A percentile compares a stretch with the other conserved stretches of the same genome.
These are phyloP conservation scores for Coprinopsis cinerea DNA, from an alignment of 768 basidiomycete genomes.

Conservation along the genomic window DNA sequence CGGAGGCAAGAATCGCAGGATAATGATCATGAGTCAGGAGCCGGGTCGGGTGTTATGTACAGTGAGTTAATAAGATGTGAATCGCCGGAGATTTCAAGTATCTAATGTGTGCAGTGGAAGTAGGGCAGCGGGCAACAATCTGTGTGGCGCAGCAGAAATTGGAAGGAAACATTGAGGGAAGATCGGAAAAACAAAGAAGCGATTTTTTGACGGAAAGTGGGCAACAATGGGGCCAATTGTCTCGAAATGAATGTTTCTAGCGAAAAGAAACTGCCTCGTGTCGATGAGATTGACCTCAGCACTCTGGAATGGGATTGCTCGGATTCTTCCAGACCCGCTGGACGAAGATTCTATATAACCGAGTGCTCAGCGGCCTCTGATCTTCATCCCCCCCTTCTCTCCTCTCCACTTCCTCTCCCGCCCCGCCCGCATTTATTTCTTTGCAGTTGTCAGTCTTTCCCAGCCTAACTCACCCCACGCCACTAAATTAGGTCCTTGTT, in stretches of 20 bases:
- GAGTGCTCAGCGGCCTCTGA: conserved; percentile 14
- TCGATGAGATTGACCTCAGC: conserved; percentile 6
- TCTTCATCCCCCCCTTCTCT: conserved; percentile 22
- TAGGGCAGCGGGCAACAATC: conserved; percentile 12
- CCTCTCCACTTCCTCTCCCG: conserved; percentile 21
- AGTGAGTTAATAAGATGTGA: conserved; percentile 9
- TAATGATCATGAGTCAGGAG: too few species aligned
- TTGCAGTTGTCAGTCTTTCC: conserved; percentile 24
- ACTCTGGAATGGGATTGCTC: conserved; percentile 12
- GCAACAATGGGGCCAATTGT: conserved; percentile 4
- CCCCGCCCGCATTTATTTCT: conserved; percentile 33
- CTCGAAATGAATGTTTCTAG: conserved; percentile 10
- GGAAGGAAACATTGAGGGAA: conserved; percentile 8
- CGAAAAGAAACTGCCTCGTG: conserved; percentile 18
- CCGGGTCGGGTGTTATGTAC: not conserved
- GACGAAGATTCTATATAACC: conserved; percentile 14
- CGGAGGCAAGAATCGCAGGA: conserved; percentile 3
- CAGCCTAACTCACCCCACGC: conserved; percentile 23
- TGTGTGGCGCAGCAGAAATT: conserved; percentile 9
- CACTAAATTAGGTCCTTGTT: conserved; percentile 15
- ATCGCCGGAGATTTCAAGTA: conserved; percentile 5
- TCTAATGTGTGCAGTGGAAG: too few species aligned
- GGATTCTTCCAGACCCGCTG: conserved; percentile 11
- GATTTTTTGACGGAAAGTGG: conserved; percentile 8
- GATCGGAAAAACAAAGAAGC: not conserved